Base-by-base conservation (phyloP, 805 yeast species). In the Candida glaebosa region DNA sequence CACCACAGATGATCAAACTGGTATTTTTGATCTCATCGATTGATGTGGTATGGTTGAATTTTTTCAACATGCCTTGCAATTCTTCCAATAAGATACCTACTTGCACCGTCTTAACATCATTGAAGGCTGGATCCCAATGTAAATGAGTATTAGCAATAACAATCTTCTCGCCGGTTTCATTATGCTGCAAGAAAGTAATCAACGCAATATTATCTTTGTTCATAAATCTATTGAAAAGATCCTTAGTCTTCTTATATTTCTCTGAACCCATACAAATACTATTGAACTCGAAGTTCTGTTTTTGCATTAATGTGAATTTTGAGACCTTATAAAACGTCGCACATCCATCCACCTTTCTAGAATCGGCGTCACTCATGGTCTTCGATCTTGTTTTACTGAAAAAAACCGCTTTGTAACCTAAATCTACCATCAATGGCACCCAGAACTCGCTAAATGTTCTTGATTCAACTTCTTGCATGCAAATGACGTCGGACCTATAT, bases 91-190 rank as follows among this genome's bases (percentile, higher is more conserved):
- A 69, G 20, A 93, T 84, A 33, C 96, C 97, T 42, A 87, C 93
- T 69, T 93, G 99, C 67, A 93, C 84, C 2, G 97, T 81, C 63
- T 93, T 93, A 42, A 93, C 99, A 65, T 93, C 99, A 59, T 87
- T 87, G 58, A 82, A 87, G 38, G 86, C 87, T 3, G 99, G 99
- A 69, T 93, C 97, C 98, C 99, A 93, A 62, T 91, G 97, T 61
- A 93, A 78, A 73, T 93, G 99, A 0, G 98, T 91, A 55, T 89
- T 91, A 3, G 86, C 89, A 28, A 88, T 71, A 50, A 87, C 73
- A 30, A 91, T 65, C 47, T 76, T 76, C 58, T 83, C 85, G 14
- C 90, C 88, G 4, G 90, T 78, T 41, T 75, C 76, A 25, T 71
- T 61, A 55, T 86, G 93, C 57, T 87, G 88, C 50, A 93, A 75